A percentile compares a stretch with the other conserved stretches of the same genome.
These are phyloP conservation scores for Xylaria sp. DNA, from an alignment of 495 filamentous ascomycete species.

Conservation along the genomic window DNA sequence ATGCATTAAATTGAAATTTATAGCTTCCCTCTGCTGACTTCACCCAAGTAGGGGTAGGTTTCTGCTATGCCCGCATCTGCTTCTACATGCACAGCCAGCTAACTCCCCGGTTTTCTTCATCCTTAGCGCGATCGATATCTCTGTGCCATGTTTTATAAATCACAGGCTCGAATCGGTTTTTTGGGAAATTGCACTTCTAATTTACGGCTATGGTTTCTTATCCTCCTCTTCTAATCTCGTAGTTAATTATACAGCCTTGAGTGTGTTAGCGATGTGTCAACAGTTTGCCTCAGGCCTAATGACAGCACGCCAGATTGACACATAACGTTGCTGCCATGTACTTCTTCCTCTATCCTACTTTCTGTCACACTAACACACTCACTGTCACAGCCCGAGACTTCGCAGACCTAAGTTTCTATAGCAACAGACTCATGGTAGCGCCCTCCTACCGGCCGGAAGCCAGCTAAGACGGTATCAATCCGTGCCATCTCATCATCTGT, in stretches of 20 bases:
- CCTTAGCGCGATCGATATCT: too few species aligned
- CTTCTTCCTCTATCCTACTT: neutral
- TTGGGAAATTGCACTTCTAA: neutral
- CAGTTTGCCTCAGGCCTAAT: neutral
- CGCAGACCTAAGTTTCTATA: slow-evolving; percentile 40
- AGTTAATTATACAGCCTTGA: neutral
- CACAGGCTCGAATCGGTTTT: too few species aligned
- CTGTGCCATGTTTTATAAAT: too few species aligned
- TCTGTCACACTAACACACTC: neutral
- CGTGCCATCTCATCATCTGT: slow-evolving; percentile 55
- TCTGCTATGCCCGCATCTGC: too few species aligned
- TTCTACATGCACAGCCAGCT: too few species aligned
- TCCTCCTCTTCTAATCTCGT: neutral
- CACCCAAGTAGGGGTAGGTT: too few species aligned
- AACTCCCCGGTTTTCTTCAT: too few species aligned
- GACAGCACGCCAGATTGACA: neutral
- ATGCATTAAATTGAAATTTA: neutral
- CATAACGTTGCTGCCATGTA: neutral
- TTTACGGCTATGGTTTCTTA: neutral
- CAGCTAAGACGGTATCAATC: slow-evolving; percentile 54
- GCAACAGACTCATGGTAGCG: slow-evolving; percentile 27
- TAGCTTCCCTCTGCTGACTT: neutral
- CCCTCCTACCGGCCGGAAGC: slow-evolving; percentile 48
- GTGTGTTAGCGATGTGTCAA: neutral
- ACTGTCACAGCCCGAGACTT: too few species aligned